Evolutionary conservation across 2,329 filamentous ascomycete genomes (phyloP), one percentile per base, ranked within the genome.

Genomic region (Cercospora berteroae): DNA sequence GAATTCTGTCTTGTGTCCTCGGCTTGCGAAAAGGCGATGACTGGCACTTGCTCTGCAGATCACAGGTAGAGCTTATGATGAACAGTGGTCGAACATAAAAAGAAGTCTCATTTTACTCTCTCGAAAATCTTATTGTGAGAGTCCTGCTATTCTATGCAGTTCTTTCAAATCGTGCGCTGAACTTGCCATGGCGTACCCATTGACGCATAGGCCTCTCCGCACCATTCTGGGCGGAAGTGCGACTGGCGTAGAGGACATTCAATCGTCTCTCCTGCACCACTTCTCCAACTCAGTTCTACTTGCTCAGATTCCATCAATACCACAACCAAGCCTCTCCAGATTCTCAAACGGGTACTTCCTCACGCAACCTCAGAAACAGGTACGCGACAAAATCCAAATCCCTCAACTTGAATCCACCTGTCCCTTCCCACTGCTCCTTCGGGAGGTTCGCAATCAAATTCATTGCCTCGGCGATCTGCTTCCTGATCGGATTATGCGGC

Each of bases 381-480:
- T 56, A 52, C 12, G 69, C 69, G 23, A 69, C 62, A 7, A 9
- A 10, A 56, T 69, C 67, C 55, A 71, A 13, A 52, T 71, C 69
- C 8, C 23, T 10, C 56, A 71, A 27, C 16, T 16, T 57, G 12
- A 70, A 50, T 2, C 68, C 68, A 5, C 62, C 60, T 18, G 57
- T 64, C 2, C 64, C 52, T 9, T 50, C 27, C 65, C 65, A 48
- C 29, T 36, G 6, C 52, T 57, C 16, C 29, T 10, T 33, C 7
- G 27, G n/a, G 3, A 5, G 8, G 1, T 5, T 13, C 16, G 44
- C 36, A 9, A 44, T 18, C 50, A 20, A 13, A 50, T 52, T 39
- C 20, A 63, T 60, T 16, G 20, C 48, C 60, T 9, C 16, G 8
- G 13, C 2, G 10, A 52, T 36, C 42, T 36, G 20, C 9, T 36